A percentile compares a stretch with the other conserved stretches of the same genome.
Evolutionary conservation across 192 early-diverging fungal species (phyloP).

Genomic region (Phlyctochytrium arcticum): DNA sequence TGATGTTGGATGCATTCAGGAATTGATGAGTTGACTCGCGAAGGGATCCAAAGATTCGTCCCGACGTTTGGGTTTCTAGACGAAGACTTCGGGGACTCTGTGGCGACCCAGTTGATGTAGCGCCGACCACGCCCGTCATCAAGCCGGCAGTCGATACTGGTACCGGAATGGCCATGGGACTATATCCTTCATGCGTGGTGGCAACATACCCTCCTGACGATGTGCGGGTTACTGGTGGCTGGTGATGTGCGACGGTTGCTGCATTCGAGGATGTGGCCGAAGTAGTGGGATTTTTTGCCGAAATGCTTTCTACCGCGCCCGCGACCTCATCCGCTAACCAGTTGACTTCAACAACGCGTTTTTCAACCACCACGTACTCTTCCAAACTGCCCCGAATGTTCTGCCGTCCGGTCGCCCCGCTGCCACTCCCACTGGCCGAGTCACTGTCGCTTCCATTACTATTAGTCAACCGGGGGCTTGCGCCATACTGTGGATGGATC

Average conservation of each 20-base stretch:
- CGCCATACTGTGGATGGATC: too few relatives aligned
- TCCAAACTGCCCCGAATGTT: slow-evolving; percentile 30
- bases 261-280: too few relatives aligned
- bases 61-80: background rate
- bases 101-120: background rate
- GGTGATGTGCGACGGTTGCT: too few relatives aligned
- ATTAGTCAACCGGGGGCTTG: too few relatives aligned
- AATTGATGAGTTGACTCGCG: slow-evolving; percentile 39
- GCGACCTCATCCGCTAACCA: slow-evolving; percentile 43
- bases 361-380: slow-evolving; percentile 53
- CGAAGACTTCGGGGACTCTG: background rate
- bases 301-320: slow-evolving; percentile 5
- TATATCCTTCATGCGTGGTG: too few relatives aligned
- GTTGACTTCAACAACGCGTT: slow-evolving; percentile 49
- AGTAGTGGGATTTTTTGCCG: background rate
- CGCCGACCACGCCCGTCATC: too few relatives aligned
- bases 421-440: background rate
- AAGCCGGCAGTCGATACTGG: too few relatives aligned
- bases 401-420: background rate
- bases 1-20: slow-evolving; percentile 14
- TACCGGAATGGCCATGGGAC: too few relatives aligned
- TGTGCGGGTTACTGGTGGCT: too few relatives aligned
- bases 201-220: too few relatives aligned
- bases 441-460: too few relatives aligned
- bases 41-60: slow-evolving; percentile 35